Base-by-base conservation (phyloP, 352 stramenopile species). In the Phytophthora melonis region DNA sequence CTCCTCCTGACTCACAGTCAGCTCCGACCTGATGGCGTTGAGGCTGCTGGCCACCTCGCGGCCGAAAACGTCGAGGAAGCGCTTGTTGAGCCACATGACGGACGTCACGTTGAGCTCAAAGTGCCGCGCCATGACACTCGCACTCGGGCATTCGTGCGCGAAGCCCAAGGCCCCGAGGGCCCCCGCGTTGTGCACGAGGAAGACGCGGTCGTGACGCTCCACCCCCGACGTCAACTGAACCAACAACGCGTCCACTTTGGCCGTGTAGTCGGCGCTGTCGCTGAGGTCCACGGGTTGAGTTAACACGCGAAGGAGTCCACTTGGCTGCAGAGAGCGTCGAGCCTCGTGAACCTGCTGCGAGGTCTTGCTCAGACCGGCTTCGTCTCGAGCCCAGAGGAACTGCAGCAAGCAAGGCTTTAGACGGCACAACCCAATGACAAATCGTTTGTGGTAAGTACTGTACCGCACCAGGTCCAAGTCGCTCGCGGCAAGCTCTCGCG, bases 101-200 rank as follows among this genome's bases (percentile, higher is more conserved):
- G 86, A 94, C 23, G 77, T 94, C 19, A 97, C 77, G 61, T 97
- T 97, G 49, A 97, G 74, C 56, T 96, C 79, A 65, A 89, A 88
- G 72, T 88, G 88, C 61, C 76, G 53, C 16, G 63, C 59, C 23
- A 92, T 68, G 70, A 79, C 74, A 54, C 66, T 71, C 34, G 75
- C 74, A 7, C 76, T 79, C 10, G 68, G 70, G 39, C 72, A 81
- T 63, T 91, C 84, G 30, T 89, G 77, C 57, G 75, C 74, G 54
- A 90, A 83, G 23, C 80, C 79, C 6, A 97, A 66, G n/a, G 79
- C 60, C 11, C 90, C 90, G 5, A 97, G 67, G 58, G 80, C 88
- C 0, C 88, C 90, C 23, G 91, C 90, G 61, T 97, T 97, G 74
- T 96, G 91, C 52, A 96, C 78, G 30, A 97, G 61, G 52, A 83